These are phyloP conservation scores for Amylocystis lapponica DNA, from an alignment of 768 basidiomycete species.

Conservation along the genomic window DNA sequence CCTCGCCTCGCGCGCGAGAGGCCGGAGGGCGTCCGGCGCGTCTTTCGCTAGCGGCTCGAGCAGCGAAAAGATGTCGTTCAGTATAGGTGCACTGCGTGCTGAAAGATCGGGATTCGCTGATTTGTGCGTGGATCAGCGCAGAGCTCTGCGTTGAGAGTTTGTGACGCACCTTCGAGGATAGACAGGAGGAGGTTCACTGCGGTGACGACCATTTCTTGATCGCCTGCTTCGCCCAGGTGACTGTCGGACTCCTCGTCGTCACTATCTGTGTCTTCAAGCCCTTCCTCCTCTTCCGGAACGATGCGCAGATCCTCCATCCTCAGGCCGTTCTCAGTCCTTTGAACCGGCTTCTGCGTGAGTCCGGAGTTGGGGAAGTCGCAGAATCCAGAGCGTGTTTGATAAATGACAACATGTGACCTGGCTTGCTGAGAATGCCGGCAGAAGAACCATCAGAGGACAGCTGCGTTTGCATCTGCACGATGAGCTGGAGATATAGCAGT, in stretches of 20 bases:
- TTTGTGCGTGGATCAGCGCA: background rate
- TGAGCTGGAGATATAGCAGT: constrained; percentile 71
- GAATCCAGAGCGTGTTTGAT: constrained; percentile 72
- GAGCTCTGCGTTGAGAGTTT: too few relatives aligned
- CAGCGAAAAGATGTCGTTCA: constrained; percentile 65
- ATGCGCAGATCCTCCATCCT: constrained; percentile 33
- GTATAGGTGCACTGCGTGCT: constrained; percentile 50
- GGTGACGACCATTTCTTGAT: constrained; percentile 69
- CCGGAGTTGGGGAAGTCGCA: constrained; percentile 6
- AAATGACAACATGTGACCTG: constrained; percentile 75
- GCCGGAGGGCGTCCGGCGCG: constrained; percentile 42
- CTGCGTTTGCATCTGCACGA: constrained; percentile 74
- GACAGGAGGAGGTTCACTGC: constrained; percentile 78
- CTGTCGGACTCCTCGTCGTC: constrained; percentile 50
- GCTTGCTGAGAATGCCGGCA: constrained; percentile 55
- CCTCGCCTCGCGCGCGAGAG: constrained; percentile 69
- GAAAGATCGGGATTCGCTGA: constrained; percentile 54
- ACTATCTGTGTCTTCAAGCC: constrained; percentile 28
- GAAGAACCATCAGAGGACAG: constrained; percentile 49
- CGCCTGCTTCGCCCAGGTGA: constrained; percentile 32
- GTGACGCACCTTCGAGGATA: constrained; percentile 72
- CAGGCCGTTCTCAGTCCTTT: constrained; percentile 15
- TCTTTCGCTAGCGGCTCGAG: constrained; percentile 52
- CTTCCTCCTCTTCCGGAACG: constrained; percentile 28
- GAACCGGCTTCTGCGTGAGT: constrained; percentile 5